Percentiles rank a stretch among this genome's conserved stretches.
Conservation (phyloP, 805 yeast species). For the Sugiyamaella lignohabitans region DNA sequence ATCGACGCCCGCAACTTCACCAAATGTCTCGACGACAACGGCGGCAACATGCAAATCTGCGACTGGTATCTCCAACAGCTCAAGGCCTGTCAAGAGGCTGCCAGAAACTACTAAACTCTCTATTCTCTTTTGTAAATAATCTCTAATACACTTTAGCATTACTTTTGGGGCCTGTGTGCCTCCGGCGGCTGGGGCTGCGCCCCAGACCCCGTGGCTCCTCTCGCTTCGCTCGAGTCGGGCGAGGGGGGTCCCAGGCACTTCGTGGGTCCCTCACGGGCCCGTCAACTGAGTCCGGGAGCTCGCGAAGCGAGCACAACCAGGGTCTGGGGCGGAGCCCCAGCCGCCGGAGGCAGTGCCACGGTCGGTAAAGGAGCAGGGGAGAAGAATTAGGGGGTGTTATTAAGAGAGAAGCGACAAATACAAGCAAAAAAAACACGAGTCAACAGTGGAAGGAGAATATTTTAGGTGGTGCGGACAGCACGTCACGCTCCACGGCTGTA, state of each 20-base stretch:
- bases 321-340: background rate
- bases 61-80: constrained; percentile 95
- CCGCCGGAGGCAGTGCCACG: constrained; percentile 1
- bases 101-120: constrained; percentile 58
- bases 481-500: too few relatives aligned
- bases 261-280: background rate
- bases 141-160: background rate
- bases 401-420: too few relatives aligned
- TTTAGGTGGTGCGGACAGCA: too few relatives aligned
- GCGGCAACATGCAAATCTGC: constrained; percentile 95
- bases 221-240: background rate
- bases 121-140: background rate
- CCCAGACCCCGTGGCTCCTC: background rate
- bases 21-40: constrained; percentile 87
- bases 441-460: too few relatives aligned
- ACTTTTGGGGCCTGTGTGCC: background rate
- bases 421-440: too few relatives aligned
- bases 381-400: too few relatives aligned
- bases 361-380: too few relatives aligned
- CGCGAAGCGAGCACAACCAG: too few relatives aligned
- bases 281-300: too few relatives aligned
- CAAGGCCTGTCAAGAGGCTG: constrained; percentile 94
- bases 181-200: background rate
- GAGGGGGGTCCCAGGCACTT: background rate
- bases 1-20: constrained; percentile 92